Evolutionary conservation across 208 protist species (phyloP).

Genomic region (Herpetomonas tarakana): DNA sequence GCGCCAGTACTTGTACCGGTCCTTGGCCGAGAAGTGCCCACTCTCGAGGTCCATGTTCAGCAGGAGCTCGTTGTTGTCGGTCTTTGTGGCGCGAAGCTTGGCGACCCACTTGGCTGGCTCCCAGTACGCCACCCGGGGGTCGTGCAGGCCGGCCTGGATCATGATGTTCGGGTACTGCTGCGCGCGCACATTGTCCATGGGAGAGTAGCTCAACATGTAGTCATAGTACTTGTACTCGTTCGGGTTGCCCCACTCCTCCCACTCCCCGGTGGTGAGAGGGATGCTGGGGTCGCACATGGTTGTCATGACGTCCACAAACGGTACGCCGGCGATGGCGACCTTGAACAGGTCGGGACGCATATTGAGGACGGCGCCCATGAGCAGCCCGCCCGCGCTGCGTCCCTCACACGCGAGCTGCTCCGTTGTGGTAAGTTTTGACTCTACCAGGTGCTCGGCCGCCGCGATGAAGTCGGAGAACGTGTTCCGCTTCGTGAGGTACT

Average conservation of each 20-base stretch:
- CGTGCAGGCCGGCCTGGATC: slow-evolving; percentile 82
- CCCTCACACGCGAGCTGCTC: slow-evolving; percentile 85
- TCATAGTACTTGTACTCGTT: slow-evolving; percentile 93
- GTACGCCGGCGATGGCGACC: slow-evolving; percentile 82
- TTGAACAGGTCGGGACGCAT: slow-evolving; percentile 89
- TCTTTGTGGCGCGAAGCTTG: slow-evolving; percentile 82
- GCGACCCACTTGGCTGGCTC: slow-evolving; percentile 89
- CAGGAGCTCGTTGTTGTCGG: slow-evolving; percentile 75
- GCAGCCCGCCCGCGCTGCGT: slow-evolving; percentile 90
- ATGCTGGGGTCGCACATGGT: slow-evolving; percentile 93
- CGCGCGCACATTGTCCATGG: slow-evolving; percentile 88
- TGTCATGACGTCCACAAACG: slow-evolving; percentile 94
- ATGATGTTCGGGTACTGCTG: slow-evolving; percentile 85
- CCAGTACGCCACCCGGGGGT: slow-evolving; percentile 92
- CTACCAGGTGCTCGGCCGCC: slow-evolving; percentile 84
- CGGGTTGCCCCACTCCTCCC: slow-evolving; percentile 95
- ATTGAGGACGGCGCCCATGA: slow-evolving; percentile 92
- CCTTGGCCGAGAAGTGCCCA: slow-evolving; percentile 89
- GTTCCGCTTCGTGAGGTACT: slow-evolving; percentile 93
- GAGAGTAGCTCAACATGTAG: slow-evolving; percentile 95
- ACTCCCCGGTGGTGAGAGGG: slow-evolving; percentile 89
- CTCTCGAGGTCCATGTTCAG: slow-evolving; percentile 90
- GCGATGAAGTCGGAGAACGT: slow-evolving; percentile 93
- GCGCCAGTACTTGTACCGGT: slow-evolving; percentile 87
- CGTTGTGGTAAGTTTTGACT: slow-evolving; percentile 53